These are phyloP conservation scores for Penicillium sp. DNA, from an alignment of 2,329 filamentous ascomycete species.

Conservation along the genomic window DNA sequence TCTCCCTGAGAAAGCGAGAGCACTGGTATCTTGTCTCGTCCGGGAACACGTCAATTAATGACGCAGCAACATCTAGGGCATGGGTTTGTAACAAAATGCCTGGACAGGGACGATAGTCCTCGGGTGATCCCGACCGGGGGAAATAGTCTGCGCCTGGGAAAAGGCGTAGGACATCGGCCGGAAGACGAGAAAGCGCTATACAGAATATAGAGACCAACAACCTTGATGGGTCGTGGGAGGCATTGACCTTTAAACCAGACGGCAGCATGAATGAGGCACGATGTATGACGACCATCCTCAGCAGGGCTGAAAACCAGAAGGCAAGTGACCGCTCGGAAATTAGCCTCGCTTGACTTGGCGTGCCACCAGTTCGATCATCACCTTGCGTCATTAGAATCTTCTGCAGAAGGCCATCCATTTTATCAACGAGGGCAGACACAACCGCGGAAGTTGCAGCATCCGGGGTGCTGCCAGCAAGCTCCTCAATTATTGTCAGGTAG, in stretches of 20 bases:
- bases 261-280: slow-evolving; percentile 35
- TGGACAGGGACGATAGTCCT: slow-evolving; percentile 28
- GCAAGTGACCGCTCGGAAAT: slow-evolving; percentile 33
- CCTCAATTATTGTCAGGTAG: slow-evolving; percentile 41
- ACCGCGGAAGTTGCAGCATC: slow-evolving; percentile 33
- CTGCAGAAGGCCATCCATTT: slow-evolving; percentile 41
- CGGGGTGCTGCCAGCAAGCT: slow-evolving; percentile 38
- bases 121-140: slow-evolving; percentile 22
- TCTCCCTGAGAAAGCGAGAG: slow-evolving; percentile 44
- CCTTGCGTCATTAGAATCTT: slow-evolving; percentile 34
- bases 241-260: slow-evolving; percentile 23
- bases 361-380: slow-evolving; percentile 14
- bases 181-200: slow-evolving; percentile 40
- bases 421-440: slow-evolving; percentile 39
- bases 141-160: slow-evolving; percentile 32
- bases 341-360: slow-evolving; percentile 17
- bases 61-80: slow-evolving; percentile 46
- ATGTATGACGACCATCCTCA: slow-evolving; percentile 43
- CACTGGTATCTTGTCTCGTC: slow-evolving; percentile 46
- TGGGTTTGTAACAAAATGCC: slow-evolving; percentile 40
- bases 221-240: slow-evolving; percentile 36
- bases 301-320: slow-evolving; percentile 44
- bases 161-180: slow-evolving; percentile 31
- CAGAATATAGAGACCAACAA: slow-evolving; percentile 42
- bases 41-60: slow-evolving; percentile 45